Conservation (phyloP, 2,329 filamentous ascomycete species). For the Talaromyces atroroseus region DNA sequence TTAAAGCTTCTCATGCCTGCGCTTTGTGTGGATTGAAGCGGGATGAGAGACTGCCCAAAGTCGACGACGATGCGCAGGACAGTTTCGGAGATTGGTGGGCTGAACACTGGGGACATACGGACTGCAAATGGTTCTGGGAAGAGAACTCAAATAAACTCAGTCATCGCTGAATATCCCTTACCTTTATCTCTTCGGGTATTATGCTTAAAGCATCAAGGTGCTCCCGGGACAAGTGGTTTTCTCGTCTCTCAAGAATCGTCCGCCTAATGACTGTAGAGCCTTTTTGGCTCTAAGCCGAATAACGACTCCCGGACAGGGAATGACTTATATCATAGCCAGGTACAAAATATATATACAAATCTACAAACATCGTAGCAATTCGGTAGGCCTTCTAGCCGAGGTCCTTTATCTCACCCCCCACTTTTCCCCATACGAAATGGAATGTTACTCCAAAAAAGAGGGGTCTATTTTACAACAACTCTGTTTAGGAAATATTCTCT, state of each 20-base stretch:
- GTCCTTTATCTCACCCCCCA: constrained; percentile 1
- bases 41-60: constrained; percentile 71
- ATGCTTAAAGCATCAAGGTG: background rate
- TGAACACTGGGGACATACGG: constrained; percentile 76
- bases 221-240: background rate
- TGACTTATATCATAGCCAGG: background rate
- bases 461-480: background rate
- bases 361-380: background rate
- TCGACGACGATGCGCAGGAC: constrained; percentile 75
- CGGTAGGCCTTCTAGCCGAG: background rate
- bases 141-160: constrained; percentile 65
- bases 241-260: background rate
- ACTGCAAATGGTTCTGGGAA: constrained; percentile 81
- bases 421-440: background rate
- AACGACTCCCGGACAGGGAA: background rate
- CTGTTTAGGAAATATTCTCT: background rate
- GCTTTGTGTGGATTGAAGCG: constrained; percentile 82
- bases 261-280: background rate
- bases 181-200: background rate
- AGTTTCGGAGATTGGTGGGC: constrained; percentile 97
- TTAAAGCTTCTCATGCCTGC: constrained; percentile 69
- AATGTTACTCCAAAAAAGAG: background rate
- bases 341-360: no score
- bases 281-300: background rate
- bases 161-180: constrained; percentile 52